A percentile compares a stretch with the other conserved stretches of the same genome.
phyloP scores from a whole-genome alignment of 1,284 basidiomycete genomes.

The Inonotus obliquus region DNA sequence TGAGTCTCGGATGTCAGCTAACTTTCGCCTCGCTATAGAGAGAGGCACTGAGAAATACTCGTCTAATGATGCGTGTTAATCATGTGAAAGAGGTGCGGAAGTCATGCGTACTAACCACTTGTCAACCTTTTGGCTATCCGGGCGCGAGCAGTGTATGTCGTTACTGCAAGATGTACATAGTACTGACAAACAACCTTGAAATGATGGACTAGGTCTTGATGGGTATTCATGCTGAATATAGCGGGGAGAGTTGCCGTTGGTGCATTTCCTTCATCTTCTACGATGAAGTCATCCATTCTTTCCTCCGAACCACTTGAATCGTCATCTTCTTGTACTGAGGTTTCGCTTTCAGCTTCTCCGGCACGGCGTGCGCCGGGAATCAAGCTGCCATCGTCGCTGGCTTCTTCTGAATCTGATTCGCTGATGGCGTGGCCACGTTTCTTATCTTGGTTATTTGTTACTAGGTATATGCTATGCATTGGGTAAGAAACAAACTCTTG shows the following conservation, averaged over 20 bases:
- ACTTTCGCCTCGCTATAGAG: conserved; percentile 55
- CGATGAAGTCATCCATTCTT: conserved; percentile 59
- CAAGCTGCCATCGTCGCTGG: conserved; percentile 27
- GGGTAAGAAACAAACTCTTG: conserved; percentile 41
- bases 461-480: background rate
- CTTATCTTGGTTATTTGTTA: conserved; percentile 32
- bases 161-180: conserved; percentile 73
- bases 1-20: conserved; percentile 63
- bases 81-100: conserved; percentile 10
- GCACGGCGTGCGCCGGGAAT: conserved; percentile 28
- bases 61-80: conserved; percentile 29
- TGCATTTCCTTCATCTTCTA: conserved; percentile 58
- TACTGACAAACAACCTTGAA: conserved; percentile 86
- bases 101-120: conserved; percentile 36
- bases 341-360: conserved; percentile 19
- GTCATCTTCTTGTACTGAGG: conserved; percentile 23
- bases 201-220: conserved; percentile 69
- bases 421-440: conserved; percentile 40
- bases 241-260: conserved; percentile 51
- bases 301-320: conserved; percentile 30
- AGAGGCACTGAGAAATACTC: conserved; percentile 72
- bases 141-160: conserved; percentile 31
- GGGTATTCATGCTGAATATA: conserved; percentile 72
- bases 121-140: conserved; percentile 7
- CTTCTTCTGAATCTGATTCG: conserved; percentile 33